These are phyloP conservation scores for Blastocystis sp. DNA, from an alignment of 352 stramenopile genomes.

Conservation along the genomic window DNA sequence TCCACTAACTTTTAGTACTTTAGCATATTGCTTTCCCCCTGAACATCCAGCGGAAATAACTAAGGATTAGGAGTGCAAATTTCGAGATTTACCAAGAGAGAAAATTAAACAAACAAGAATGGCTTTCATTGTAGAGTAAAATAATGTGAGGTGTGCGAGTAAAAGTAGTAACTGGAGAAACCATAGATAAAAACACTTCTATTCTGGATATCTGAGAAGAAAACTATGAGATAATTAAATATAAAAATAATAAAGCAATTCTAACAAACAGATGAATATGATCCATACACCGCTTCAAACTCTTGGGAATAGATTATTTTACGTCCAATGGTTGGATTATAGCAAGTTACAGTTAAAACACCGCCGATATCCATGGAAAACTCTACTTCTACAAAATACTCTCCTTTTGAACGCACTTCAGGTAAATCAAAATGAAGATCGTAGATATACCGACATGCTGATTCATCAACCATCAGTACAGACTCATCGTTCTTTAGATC, in stretches of 20 bases:
- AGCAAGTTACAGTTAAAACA: neutral
- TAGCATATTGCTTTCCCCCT: neutral
- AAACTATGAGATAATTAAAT: neutral
- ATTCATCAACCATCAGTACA: neutral
- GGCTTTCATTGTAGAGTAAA: neutral
- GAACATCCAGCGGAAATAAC: neutral
- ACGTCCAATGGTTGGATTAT: neutral
- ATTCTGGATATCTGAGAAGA: neutral
- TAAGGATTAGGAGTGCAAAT: neutral
- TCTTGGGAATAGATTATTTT: neutral
- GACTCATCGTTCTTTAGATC: neutral
- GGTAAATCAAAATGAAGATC: constrained; percentile 4
- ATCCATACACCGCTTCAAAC: constrained; percentile 22
- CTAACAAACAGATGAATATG: constrained; percentile 41
- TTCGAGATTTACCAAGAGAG: neutral
- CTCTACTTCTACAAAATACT: neutral
- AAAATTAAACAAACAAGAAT: neutral
- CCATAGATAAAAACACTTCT: neutral
- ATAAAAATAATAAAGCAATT: too few species aligned
- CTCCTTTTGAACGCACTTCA: neutral
- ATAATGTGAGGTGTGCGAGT: neutral
- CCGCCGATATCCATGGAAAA: constrained; percentile 45
- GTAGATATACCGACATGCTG: constrained; percentile 11
- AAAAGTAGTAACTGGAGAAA: neutral
- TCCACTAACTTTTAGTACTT: neutral